phyloP scores from a whole-genome alignment of 805 yeast genomes.

The Sungouiozyma ichnusensis region DNA sequence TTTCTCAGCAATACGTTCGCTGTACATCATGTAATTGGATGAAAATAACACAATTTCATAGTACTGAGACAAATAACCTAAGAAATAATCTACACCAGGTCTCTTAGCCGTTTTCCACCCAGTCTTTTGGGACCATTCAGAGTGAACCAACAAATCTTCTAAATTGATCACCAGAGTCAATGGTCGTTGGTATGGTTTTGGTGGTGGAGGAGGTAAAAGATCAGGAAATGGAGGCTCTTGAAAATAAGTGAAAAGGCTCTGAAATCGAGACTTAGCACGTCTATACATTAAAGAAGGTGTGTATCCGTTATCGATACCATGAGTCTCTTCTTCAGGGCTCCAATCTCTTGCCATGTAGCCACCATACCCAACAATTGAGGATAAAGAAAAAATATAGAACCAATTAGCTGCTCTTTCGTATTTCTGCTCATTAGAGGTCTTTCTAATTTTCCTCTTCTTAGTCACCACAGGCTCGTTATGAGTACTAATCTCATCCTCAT shows the following conservation, averaged over 20 bases:
- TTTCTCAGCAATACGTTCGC: slow-evolving; percentile 75
- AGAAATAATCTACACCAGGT: slow-evolving; percentile 94
- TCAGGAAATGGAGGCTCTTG: slow-evolving; percentile 91
- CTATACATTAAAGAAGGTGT: slow-evolving; percentile 52
- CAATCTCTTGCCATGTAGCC: slow-evolving; percentile 72
- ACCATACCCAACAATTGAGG: slow-evolving; percentile 43
- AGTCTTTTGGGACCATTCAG: slow-evolving; percentile 80
- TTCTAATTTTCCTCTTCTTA: slow-evolving; percentile 41
- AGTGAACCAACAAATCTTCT: slow-evolving; percentile 84
- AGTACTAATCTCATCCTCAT: slow-evolving; percentile 24
- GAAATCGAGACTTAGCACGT: slow-evolving; percentile 61
- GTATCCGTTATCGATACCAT: slow-evolving; percentile 57
- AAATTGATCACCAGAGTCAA: slow-evolving; percentile 78
- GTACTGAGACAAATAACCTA: slow-evolving; percentile 89
- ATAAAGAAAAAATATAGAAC: slow-evolving; percentile 48
- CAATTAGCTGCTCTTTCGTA: slow-evolving; percentile 74
- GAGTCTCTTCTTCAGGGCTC: slow-evolving; percentile 58
- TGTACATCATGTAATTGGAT: slow-evolving; percentile 72
- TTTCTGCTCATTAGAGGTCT: slow-evolving; percentile 67
- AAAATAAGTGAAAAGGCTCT: slow-evolving; percentile 69
- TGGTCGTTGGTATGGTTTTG: slow-evolving; percentile 88
- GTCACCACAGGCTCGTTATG: slow-evolving; percentile 14
- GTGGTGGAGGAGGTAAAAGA: slow-evolving; percentile 82
- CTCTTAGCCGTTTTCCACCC: slow-evolving; percentile 99
- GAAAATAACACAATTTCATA: slow-evolving; percentile 91